Conservation (phyloP, 2,329 filamentous ascomycete species). For the Penicillium olsonii region DNA sequence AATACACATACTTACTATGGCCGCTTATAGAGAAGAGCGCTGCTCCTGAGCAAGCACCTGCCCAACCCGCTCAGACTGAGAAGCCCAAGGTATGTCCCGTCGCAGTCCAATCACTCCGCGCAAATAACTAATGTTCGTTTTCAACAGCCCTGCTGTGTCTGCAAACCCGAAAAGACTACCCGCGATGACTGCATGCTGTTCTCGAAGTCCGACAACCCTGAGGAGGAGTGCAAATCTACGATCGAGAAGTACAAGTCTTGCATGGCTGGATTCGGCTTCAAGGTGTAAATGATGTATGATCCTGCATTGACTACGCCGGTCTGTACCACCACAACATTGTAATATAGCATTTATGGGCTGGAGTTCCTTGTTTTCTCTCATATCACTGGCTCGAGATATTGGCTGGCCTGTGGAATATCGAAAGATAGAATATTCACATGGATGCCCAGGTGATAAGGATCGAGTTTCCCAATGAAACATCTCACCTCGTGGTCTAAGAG, state of each 20-base stretch:
- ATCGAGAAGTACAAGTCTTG: slow-evolving; percentile 86
- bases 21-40: slow-evolving; percentile 21
- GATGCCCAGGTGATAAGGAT: slow-evolving; percentile 4
- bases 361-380: slow-evolving; percentile 16
- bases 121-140: slow-evolving; percentile 5
- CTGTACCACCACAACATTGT: slow-evolving; percentile 19
- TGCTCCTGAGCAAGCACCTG: slow-evolving; percentile 18
- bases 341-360: slow-evolving; percentile 25
- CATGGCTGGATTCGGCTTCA: slow-evolving; percentile 93
- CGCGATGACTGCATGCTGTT: slow-evolving; percentile 99
- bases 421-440: slow-evolving; percentile 2
- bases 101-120: neutral
- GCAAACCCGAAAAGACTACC: slow-evolving; percentile 87
- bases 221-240: slow-evolving; percentile 75
- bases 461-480: slow-evolving; percentile 14
- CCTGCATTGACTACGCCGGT: slow-evolving; percentile 2
- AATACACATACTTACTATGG: slow-evolving; percentile 11
- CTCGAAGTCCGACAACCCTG: slow-evolving; percentile 76
- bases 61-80: slow-evolving; percentile 29
- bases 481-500: slow-evolving; percentile 15
- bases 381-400: slow-evolving; percentile 7
- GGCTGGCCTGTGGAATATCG: slow-evolving; percentile 11
- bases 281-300: slow-evolving; percentile 46
- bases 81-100: slow-evolving; percentile 40
- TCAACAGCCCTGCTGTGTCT: slow-evolving; percentile 88